Base-by-base conservation (phyloP, 805 yeast genomes). In the Saccharomycopsis schoenii region DNA sequence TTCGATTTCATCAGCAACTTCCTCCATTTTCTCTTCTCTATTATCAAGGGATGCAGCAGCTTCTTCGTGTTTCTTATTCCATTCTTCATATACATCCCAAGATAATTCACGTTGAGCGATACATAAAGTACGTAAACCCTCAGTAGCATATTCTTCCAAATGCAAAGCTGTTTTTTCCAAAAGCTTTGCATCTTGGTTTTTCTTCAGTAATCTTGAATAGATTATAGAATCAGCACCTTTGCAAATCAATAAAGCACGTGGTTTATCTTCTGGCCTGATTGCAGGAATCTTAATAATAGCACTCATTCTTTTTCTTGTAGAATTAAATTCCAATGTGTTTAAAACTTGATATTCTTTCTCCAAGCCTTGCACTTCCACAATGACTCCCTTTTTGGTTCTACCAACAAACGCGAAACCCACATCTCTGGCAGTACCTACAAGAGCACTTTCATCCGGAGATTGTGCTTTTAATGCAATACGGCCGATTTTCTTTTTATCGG, bases 261-360 rank as follows among this genome's bases (percentile, higher is more conserved):
- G 83, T 57, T 80, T 79, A 24, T 76, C 82, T 51, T 73, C 74
- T 50, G 76, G 76, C 2, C 63, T 65, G 2, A 69, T 69, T 12
- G 81, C 71, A 1, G 91, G 91, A 50, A 88, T 76, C 70, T 86
- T 86, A 43, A 88, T 78, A 65, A 88, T 84, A 15, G 88, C 87
- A 78, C 92, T 85, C 96, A 88, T 88, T 78, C 96, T 84, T 74
- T 88, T 88, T 76, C 96, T 83, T 0, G 94, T 86, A 8, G 94
- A 88, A 67, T 88, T 88, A 73, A 88, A 88, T 68, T 88, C 94
- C 65, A 88, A 72, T 21, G 84, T 80, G 67, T 87, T 88, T 63
- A 88, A 72, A 39, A 88, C 76, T 68, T 86, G 89, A 69, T 82
- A 87, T 66, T 88, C 92, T 68, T 84, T 83, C 62, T 79, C 77